Conservation (phyloP, 441 rosid species). For the Aquilaria agallochum region DNA sequence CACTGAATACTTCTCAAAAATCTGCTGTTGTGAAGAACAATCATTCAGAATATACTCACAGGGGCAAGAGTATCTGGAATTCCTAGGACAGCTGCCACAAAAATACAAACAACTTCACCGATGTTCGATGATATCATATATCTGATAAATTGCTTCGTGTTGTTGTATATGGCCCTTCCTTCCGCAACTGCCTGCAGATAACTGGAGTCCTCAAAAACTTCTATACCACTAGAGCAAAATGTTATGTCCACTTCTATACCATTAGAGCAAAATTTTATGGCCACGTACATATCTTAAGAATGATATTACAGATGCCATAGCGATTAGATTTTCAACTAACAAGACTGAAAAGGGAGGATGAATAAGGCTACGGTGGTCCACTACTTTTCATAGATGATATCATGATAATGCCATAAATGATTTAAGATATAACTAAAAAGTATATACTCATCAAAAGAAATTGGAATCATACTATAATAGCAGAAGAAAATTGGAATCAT, state of each 20-base stretch:
- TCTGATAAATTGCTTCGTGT: conserved; percentile 98
- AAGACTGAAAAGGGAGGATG: too few relatives aligned
- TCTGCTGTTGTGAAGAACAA: conserved; percentile 1
- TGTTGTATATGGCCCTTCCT: conserved; percentile 99
- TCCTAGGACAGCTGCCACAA: conserved; percentile 99
- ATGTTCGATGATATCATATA: conserved; percentile 99
- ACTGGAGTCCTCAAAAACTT: conserved; percentile 17
- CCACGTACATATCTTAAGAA: too few relatives aligned
- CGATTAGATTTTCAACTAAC: not conserved
- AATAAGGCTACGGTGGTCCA: too few relatives aligned
- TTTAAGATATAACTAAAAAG: not conserved
- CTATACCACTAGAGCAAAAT: not conserved
- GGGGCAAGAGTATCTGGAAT: conserved; percentile 99
- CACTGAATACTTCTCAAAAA: not conserved
- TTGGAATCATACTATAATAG: conserved; percentile 10
- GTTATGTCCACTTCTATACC: not conserved
- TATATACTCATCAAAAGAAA: conserved; percentile 13
- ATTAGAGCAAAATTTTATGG: not conserved
- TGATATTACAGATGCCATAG: not conserved
- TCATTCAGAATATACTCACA: conserved; percentile 52
- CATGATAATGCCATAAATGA: too few relatives aligned
- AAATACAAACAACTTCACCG: conserved; percentile 99
- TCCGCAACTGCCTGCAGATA: conserved; percentile 92
- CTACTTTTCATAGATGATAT: not conserved
- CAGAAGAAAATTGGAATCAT: conserved; percentile 7